Conservation (phyloP, 2,329 filamentous ascomycete genomes). For the Zymoseptoria ardabiliae region DNA sequence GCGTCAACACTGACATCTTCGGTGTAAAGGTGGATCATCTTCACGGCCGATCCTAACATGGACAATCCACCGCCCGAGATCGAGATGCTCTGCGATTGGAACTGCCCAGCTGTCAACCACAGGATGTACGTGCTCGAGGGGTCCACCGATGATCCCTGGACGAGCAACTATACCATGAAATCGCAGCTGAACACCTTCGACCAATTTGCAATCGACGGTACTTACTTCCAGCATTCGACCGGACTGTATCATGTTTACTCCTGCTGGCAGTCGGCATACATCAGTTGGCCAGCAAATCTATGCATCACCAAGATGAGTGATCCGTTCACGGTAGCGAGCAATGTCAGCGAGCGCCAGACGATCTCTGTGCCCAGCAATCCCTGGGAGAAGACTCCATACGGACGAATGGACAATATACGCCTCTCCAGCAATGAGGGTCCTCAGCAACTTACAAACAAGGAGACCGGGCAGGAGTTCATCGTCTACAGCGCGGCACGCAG, state of each 20-base stretch:
- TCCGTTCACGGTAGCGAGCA: conserved; percentile 42
- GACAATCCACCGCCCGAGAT: conserved; percentile 41
- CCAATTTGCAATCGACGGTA: conserved; percentile 49
- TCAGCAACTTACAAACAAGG: conserved; percentile 42
- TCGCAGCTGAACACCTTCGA: conserved; percentile 44
- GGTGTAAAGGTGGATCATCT: conserved; percentile 33
- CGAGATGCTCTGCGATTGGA: conserved; percentile 29
- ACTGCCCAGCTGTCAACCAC: conserved; percentile 45
- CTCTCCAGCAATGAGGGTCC: conserved; percentile 46
- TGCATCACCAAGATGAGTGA: conserved; percentile 46
- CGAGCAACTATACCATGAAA: conserved; percentile 38
- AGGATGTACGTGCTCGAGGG: conserved; percentile 46
- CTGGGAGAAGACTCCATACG: conserved; percentile 48
- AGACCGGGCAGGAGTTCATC: conserved; percentile 42
- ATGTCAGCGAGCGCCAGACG: conserved; percentile 41
- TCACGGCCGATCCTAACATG: conserved; percentile 43
- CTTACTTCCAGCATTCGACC: conserved; percentile 42
- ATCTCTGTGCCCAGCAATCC: conserved; percentile 42
- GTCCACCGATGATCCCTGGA: conserved; percentile 39
- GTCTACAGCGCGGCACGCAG: conserved; percentile 44
- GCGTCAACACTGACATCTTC: not conserved
- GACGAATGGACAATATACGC: conserved; percentile 39
- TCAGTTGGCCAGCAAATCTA: conserved; percentile 46
- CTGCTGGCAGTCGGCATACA: conserved; percentile 39
- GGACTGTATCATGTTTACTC: conserved; percentile 37